Evolutionary conservation across 768 basidiomycete species (phyloP).

Genomic region (Tylopilus intermedius): DNA sequence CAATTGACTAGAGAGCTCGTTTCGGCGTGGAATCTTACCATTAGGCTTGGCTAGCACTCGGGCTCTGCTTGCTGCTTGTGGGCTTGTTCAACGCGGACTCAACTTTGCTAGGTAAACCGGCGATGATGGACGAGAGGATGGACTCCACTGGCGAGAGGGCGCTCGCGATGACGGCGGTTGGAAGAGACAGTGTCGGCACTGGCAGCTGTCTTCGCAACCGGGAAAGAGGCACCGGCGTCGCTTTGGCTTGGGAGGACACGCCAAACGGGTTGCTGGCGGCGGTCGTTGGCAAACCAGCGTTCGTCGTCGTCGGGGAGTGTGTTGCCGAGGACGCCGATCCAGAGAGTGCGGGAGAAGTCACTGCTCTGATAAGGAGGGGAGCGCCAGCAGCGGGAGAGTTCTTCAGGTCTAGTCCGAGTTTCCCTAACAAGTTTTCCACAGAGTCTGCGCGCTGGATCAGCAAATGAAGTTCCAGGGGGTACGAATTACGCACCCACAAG

Average conservation of each 20-base stretch:
- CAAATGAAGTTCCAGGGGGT: background rate
- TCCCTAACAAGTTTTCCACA: too few relatives aligned
- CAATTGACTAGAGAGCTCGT: conserved; percentile 4
- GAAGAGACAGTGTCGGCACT: background rate
- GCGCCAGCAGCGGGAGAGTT: too few relatives aligned
- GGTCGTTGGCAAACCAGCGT: background rate
- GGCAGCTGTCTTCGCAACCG: conserved; percentile 15
- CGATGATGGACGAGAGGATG: background rate
- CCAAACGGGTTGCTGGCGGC: background rate
- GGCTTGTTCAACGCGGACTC: background rate
- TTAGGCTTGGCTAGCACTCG: background rate
- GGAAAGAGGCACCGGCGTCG: background rate
- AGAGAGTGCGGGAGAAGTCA: background rate
- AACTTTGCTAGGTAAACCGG: background rate
- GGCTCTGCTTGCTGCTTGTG: background rate
- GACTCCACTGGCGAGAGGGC: background rate
- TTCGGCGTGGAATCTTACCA: background rate
- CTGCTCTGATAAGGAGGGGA: conserved; percentile 1
- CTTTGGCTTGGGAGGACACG: background rate
- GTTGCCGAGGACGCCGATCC: background rate
- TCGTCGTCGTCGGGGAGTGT: background rate
- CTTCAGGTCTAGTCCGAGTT: too few relatives aligned
- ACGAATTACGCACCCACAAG: background rate
- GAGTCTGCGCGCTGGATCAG: conserved; percentile 6
- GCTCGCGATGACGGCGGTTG: background rate